Conservation (phyloP, 2,329 filamentous ascomycete species). For the Mollisiaceae sp. region DNA sequence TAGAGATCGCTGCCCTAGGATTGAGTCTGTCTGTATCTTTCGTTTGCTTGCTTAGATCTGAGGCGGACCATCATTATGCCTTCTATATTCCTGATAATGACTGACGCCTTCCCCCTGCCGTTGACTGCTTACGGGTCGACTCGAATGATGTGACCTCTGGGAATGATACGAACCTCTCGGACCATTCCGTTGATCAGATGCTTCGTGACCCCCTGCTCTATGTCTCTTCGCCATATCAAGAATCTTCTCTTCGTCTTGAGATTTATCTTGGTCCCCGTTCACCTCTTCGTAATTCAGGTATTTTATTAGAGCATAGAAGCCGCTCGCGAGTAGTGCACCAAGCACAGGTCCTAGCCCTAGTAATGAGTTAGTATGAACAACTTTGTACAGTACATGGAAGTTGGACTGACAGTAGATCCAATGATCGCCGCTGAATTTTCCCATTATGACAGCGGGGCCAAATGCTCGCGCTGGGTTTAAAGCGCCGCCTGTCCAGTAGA, state of each 20-base stretch:
- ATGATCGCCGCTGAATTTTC: constrained; percentile 48
- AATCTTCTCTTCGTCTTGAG: constrained; percentile 10
- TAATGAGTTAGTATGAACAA: neutral
- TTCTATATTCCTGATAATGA: constrained; percentile 1
- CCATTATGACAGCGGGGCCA: constrained; percentile 50
- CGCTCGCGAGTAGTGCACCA: constrained; percentile 52
- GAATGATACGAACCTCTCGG: neutral
- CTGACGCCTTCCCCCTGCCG: neutral
- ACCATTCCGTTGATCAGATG: neutral
- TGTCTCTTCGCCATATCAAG: constrained; percentile 6
- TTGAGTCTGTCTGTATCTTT: neutral
- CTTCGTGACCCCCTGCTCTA: neutral
- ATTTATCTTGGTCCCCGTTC: constrained; percentile 49
- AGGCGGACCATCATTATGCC: neutral
- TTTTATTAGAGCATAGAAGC: constrained; percentile 53
- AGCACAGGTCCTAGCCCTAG: constrained; percentile 51
- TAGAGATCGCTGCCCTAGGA: neutral
- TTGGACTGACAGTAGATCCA: constrained; percentile 50
- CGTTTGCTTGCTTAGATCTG: neutral
- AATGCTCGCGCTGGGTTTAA: constrained; percentile 53
- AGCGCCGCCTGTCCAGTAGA: constrained; percentile 53
- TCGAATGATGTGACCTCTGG: constrained; percentile 4
- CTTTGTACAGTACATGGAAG: neutral
- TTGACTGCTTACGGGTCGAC: neutral
- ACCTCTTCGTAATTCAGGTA: constrained; percentile 53